phyloP scores from a whole-genome alignment of 2,329 filamentous ascomycete genomes.

The Aspergillus vadensis region DNA sequence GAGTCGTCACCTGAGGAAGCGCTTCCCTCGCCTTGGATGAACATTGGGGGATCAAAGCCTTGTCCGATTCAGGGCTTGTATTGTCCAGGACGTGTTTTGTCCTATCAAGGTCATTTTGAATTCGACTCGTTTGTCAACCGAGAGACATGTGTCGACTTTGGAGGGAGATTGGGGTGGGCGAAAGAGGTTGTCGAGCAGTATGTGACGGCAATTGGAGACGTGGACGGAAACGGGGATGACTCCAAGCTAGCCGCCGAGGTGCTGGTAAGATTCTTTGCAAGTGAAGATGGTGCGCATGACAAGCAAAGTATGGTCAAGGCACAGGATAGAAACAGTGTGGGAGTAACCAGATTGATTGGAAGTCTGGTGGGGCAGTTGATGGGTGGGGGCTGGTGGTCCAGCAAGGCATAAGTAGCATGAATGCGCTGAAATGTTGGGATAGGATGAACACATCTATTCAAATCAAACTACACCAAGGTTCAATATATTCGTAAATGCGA shows the following conservation, averaged over 20 bases:
- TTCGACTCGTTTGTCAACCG: conserved; percentile 26
- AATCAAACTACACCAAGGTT: not conserved
- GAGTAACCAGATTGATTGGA: not conserved
- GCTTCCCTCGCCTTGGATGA: conserved; percentile 24
- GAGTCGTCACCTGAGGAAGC: not conserved
- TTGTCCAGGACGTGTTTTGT: conserved; percentile 23
- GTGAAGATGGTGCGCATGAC: not conserved
- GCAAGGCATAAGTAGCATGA: not conserved
- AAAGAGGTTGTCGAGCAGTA: conserved; percentile 16
- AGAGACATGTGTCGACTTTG: conserved; percentile 26
- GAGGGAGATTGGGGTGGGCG: conserved; percentile 25
- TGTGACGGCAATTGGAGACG: conserved; percentile 25
- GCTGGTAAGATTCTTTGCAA: conserved; percentile 31
- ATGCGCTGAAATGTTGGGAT: too few relatives aligned
- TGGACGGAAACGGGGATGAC: conserved; percentile 30
- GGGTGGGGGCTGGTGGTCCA: not conserved
- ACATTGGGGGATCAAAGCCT: conserved; percentile 22
- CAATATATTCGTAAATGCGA: conserved; percentile 11
- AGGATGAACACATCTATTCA: not conserved
- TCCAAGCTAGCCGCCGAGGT: conserved; percentile 36
- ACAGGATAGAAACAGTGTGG: not conserved
- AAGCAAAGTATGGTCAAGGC: not conserved
- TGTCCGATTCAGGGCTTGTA: conserved; percentile 30
- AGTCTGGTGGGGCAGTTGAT: not conserved
- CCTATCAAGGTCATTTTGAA: conserved; percentile 31